phyloP scores from a whole-genome alignment of 768 basidiomycete species.

The Ramaria sp. region DNA sequence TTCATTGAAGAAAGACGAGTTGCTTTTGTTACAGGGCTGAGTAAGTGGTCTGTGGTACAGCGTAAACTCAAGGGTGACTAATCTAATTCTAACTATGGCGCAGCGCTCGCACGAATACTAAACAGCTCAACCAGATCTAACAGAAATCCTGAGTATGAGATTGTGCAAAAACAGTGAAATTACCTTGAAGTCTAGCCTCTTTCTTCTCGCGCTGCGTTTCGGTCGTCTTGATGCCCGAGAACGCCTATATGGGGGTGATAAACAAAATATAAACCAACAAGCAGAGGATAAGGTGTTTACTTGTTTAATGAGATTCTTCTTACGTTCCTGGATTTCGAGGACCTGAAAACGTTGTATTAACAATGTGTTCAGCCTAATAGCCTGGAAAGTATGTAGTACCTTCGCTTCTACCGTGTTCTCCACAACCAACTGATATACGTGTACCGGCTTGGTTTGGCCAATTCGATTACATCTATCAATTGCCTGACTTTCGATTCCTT shows the following conservation, averaged over 20 bases:
- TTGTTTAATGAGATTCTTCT: slow-evolving; percentile 70
- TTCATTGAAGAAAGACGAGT: not conserved
- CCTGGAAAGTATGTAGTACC: slow-evolving; percentile 18
- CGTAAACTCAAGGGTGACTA: no score
- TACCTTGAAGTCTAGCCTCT: slow-evolving; percentile 76
- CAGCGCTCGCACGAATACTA: slow-evolving; percentile 25
- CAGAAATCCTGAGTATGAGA: not conserved
- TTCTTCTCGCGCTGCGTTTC: slow-evolving; percentile 70
- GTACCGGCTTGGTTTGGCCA: slow-evolving; percentile 74
- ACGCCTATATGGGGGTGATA: slow-evolving; percentile 42
- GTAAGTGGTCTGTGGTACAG: not conserved
- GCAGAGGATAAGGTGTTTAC: slow-evolving; percentile 24
- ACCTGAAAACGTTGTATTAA: slow-evolving; percentile 27
- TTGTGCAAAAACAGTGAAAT: slow-evolving; percentile 10
- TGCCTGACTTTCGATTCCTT: slow-evolving; percentile 78
- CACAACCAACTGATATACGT: slow-evolving; percentile 84
- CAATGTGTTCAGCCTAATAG: not conserved
- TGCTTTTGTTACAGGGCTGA: not conserved
- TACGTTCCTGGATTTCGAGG: slow-evolving; percentile 78
- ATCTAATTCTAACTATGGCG: not conserved
- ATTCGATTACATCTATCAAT: slow-evolving; percentile 77
- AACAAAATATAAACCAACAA: not conserved
- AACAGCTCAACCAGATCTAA: slow-evolving; percentile 54
- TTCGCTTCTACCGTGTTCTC: slow-evolving; percentile 85
- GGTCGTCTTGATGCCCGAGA: slow-evolving; percentile 67